Evolutionary conservation across 202 grass and related monocot species (phyloP).

Genomic region (Hordeum pubiflorum): DNA sequence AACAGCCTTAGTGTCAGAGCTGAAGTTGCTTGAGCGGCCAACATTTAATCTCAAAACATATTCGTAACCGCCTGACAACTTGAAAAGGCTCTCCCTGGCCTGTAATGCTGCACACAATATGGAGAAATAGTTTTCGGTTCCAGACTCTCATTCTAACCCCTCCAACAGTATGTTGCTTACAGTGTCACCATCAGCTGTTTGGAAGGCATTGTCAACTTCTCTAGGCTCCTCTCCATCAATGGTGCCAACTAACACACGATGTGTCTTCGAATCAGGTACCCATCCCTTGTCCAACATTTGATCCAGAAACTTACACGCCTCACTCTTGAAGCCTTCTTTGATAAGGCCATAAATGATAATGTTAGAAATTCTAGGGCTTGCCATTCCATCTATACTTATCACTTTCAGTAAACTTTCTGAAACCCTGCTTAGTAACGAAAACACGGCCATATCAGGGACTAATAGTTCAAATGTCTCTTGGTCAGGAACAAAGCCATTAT

Average conservation of each 20-base stretch:
- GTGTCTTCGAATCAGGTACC: slow-evolving; percentile 58
- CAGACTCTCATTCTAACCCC: slow-evolving; percentile 35
- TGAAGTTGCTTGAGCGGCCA: no score
- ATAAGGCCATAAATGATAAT: slow-evolving; percentile 49
- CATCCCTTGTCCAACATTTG: slow-evolving; percentile 56
- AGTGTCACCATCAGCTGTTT: slow-evolving; percentile 23
- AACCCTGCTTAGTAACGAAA: slow-evolving; percentile 41
- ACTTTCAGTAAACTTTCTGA: slow-evolving; percentile 44
- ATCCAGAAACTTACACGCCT: slow-evolving; percentile 56
- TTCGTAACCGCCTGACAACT: no score
- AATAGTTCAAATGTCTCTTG: slow-evolving; percentile 46
- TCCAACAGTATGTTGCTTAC: slow-evolving; percentile 55
- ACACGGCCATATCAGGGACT: slow-evolving; percentile 34
- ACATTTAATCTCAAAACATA: no score
- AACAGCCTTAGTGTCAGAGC: no score
- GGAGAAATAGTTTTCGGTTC: neutral
- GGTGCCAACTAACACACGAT: slow-evolving; percentile 37
- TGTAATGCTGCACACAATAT: no score
- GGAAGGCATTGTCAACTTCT: slow-evolving; percentile 13
- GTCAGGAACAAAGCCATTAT: slow-evolving; percentile 34
- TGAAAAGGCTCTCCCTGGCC: no score
- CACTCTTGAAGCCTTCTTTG: slow-evolving; percentile 53
- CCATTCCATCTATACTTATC: slow-evolving; percentile 15
- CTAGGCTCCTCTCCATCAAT: slow-evolving; percentile 1
- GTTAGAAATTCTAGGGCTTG: slow-evolving; percentile 47